phyloP scores from a whole-genome alignment of 1,139 yeast species.

The Candida tropicalis region DNA sequence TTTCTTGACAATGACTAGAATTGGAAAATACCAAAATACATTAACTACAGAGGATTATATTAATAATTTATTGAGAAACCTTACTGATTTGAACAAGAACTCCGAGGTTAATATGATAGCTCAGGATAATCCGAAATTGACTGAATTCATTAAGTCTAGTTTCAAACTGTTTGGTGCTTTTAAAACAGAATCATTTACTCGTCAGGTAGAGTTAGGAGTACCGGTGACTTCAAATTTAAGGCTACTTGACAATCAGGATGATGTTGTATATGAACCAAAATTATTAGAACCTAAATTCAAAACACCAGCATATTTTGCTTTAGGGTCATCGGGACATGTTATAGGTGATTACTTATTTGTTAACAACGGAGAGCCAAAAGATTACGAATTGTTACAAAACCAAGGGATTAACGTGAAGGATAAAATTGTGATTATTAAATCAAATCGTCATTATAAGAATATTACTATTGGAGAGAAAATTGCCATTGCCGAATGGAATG shows the following conservation, averaged over 20 bases:
- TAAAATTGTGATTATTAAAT: constrained; percentile 36
- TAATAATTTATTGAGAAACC: constrained; percentile 27
- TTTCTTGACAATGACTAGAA: constrained; percentile 30
- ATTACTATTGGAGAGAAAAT: constrained; percentile 30
- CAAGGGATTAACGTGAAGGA: constrained; percentile 24
- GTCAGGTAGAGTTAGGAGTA: constrained; percentile 21
- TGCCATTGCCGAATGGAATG: constrained; percentile 29
- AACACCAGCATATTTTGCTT: constrained; percentile 43
- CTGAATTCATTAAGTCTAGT: constrained; percentile 26
- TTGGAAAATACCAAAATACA: constrained; percentile 27
- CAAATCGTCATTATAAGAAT: constrained; percentile 13
- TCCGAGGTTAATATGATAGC: constrained; percentile 27
- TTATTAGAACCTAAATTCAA: constrained; percentile 28
- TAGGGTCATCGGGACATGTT: constrained; percentile 32
- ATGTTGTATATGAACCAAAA: constrained; percentile 28
- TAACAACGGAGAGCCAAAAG: constrained; percentile 34
- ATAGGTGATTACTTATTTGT: constrained; percentile 31
- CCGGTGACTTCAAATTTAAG: constrained; percentile 30
- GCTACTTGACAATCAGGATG: constrained; percentile 26
- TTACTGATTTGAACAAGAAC: constrained; percentile 22
- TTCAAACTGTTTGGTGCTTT: constrained; percentile 32
- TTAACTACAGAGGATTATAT: constrained; percentile 32
- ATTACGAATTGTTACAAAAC: constrained; percentile 26
- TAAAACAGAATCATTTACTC: constrained; percentile 22
- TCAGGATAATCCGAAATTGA: constrained; percentile 30